Evolutionary conservation across 164 flowering plant genomes (phyloP).

Genomic region (Nymphaea colorata): DNA sequence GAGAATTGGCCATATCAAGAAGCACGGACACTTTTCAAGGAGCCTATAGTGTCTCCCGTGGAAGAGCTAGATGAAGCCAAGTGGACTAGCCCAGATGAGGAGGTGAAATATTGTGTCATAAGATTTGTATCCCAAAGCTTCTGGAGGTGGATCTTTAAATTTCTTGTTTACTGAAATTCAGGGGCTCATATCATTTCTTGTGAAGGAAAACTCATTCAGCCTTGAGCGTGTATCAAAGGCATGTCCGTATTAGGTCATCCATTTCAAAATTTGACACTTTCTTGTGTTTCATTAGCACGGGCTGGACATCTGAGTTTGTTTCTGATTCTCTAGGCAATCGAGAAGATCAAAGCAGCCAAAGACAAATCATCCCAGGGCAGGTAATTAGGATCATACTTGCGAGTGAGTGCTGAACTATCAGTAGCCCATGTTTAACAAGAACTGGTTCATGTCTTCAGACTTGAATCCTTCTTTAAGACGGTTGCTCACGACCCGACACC

Average conservation of each 20-base stretch:
- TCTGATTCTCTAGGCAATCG: slow-evolving; percentile 48
- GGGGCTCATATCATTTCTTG: slow-evolving; percentile 66
- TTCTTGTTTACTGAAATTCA: slow-evolving; percentile 8
- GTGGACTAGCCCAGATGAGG: slow-evolving; percentile 91
- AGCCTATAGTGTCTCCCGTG: slow-evolving; percentile 48
- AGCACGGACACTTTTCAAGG: slow-evolving; percentile 76
- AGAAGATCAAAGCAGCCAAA: slow-evolving; percentile 89
- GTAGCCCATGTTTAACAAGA: neutral
- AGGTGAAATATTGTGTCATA: slow-evolving; percentile 22
- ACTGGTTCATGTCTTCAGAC: slow-evolving; percentile 27
- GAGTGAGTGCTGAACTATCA: slow-evolving; percentile 5
- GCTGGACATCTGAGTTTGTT: neutral
- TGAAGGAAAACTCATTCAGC: slow-evolving; percentile 89
- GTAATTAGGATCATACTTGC: slow-evolving; percentile 24
- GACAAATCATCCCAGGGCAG: slow-evolving; percentile 84
- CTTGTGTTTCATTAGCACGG: neutral
- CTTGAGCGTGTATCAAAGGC: slow-evolving; percentile 81
- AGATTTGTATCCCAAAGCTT: neutral
- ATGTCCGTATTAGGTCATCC: slow-evolving; percentile 7
- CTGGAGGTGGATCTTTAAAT: neutral
- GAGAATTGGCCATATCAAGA: slow-evolving; percentile 86
- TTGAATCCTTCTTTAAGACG: slow-evolving; percentile 92
- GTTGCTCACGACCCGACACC: slow-evolving; percentile 40
- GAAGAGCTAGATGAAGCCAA: slow-evolving; percentile 55
- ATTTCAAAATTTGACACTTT: neutral